Base-by-base conservation (phyloP, 2,329 filamentous ascomycete species). In the Exophiala phaeomuriformis region DNA sequence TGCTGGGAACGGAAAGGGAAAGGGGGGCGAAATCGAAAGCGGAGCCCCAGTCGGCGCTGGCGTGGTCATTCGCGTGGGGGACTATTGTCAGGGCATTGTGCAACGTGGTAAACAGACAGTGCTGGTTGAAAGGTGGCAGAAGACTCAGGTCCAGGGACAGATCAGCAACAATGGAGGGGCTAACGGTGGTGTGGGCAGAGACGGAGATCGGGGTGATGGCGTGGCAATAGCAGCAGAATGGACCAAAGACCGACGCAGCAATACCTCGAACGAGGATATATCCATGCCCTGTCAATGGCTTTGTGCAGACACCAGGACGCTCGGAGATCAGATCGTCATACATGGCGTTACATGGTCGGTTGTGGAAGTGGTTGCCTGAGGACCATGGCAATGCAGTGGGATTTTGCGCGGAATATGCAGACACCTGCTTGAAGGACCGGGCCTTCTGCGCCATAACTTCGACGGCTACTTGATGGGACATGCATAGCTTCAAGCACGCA, bases 51-150 rank as follows among this genome's bases (percentile, higher is more conserved):
- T 19, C 19, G 19, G 19, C 19, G 19, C 19, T 19, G 19, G 59
- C 31, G 39, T 56, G 10, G 39, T 61, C 39, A 57, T 62, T 49
- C 42, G 55, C 8, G 42, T 61, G 35, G 60, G 58, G n/a, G 40
- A 57, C 33, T 54, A 55, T 41, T 61, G 56, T 52, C 60, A 62
- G 53, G 53, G 56, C 43, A 57, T 62, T 31, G 40, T 57, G n/a
- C 48, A 51, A 31, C 29, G 31, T 36, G 27, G 37, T 12, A 30
- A 44, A n/a, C 35, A 41, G n/a, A 27, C 19, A n/a, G 43, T 57
- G 8, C 42, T 53, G 36, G 56, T 60, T 1, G 58, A 58, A 45
- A 48, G 58, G 43, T 60, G 58, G 58, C 46, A 37, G 8, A 53
- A 37, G 33, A 8, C 19, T 29, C 41, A 31, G 32, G 36, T 46